Conservation (phyloP, 2,329 filamentous ascomycete species). For the Clonostachys sp. region DNA sequence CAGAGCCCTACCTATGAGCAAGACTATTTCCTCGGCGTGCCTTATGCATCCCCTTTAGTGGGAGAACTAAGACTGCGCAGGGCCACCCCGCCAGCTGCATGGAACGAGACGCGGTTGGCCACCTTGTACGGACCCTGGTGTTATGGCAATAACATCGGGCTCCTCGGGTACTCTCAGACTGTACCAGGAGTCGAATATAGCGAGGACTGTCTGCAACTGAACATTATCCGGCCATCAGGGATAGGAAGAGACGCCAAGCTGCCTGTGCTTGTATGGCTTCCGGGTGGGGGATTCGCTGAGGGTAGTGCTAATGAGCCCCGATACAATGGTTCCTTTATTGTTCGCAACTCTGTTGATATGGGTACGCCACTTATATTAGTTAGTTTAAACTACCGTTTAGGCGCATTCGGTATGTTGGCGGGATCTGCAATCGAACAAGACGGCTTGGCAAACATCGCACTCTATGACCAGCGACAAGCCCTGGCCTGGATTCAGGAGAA, state of each 20-base stretch:
- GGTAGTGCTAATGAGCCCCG: conserved; percentile 25
- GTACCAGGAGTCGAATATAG: conserved; percentile 17
- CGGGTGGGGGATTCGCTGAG: conserved; percentile 24
- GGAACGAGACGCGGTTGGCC: conserved; percentile 28
- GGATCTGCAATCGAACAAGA: conserved; percentile 34
- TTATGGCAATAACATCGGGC: conserved; percentile 35
- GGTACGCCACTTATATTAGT: conserved; percentile 49
- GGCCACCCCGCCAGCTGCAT: conserved; percentile 27
- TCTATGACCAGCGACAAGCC: conserved; percentile 43
- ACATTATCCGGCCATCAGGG: conserved; percentile 33
- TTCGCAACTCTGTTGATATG: conserved; percentile 45
- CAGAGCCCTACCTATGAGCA: conserved; percentile 27
- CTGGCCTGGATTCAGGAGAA: conserved; percentile 49
- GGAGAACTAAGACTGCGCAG: conserved; percentile 32
- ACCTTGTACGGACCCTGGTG: conserved; percentile 37
- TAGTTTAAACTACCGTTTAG: conserved; percentile 48
- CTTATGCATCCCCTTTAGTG: conserved; percentile 29
- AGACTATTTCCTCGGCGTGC: conserved; percentile 32
- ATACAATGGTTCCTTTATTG: conserved; percentile 57
- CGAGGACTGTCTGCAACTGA: conserved; percentile 42
- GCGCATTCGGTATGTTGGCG: conserved; percentile 48
- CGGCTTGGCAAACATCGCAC: conserved; percentile 40
- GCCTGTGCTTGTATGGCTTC: not conserved
- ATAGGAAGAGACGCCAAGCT: conserved; percentile 6
- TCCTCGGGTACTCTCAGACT: not conserved